Percentiles rank a stretch among this genome's conserved stretches.
Evolutionary conservation across 768 basidiomycete genomes (phyloP).

Genomic region (Lactarius hatsudake): DNA sequence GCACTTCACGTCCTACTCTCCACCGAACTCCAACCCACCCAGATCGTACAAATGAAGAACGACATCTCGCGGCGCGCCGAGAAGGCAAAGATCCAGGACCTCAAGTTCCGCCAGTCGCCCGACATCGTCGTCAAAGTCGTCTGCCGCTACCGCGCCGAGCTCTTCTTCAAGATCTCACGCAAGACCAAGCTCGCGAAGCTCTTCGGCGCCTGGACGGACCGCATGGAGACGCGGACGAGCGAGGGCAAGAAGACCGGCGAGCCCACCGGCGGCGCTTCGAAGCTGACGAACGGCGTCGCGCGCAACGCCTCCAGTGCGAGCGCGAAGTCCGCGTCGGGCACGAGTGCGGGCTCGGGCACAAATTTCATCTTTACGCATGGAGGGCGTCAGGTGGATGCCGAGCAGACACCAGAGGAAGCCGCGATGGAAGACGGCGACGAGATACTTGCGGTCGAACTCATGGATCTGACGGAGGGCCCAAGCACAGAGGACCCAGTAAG

Average conservation of each 20-base stretch:
- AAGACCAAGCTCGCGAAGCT: slow-evolving; percentile 82
- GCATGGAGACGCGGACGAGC: slow-evolving; percentile 59
- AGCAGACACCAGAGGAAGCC: slow-evolving; percentile 82
- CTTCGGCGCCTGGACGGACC: slow-evolving; percentile 85
- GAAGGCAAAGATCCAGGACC: slow-evolving; percentile 73
- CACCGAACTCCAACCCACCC: slow-evolving; percentile 1
- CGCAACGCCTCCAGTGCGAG: slow-evolving; percentile 27
- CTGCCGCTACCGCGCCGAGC: slow-evolving; percentile 84
- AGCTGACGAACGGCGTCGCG: slow-evolving; percentile 26
- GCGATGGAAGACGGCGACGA: slow-evolving; percentile 89
- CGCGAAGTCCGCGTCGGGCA: slow-evolving; percentile 35
- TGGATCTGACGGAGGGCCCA: slow-evolving; percentile 79
- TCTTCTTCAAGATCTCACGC: slow-evolving; percentile 91
- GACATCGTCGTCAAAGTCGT: slow-evolving; percentile 88
- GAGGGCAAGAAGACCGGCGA: slow-evolving; percentile 44
- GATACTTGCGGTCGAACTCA: slow-evolving; percentile 84
- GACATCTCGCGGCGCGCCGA: slow-evolving; percentile 80
- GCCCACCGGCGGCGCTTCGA: background rate
- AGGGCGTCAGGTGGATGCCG: slow-evolving; percentile 73
- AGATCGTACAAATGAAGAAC: slow-evolving; percentile 79
- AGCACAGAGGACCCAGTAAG: slow-evolving; percentile 58
- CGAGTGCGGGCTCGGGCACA: slow-evolving; percentile 47
- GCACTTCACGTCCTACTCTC: background rate
- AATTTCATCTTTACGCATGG: slow-evolving; percentile 86
- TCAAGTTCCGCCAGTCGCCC: slow-evolving; percentile 82